These are phyloP conservation scores for Blastobotrys serpentis DNA, from an alignment of 1,139 yeast species.

Conservation along the genomic window DNA sequence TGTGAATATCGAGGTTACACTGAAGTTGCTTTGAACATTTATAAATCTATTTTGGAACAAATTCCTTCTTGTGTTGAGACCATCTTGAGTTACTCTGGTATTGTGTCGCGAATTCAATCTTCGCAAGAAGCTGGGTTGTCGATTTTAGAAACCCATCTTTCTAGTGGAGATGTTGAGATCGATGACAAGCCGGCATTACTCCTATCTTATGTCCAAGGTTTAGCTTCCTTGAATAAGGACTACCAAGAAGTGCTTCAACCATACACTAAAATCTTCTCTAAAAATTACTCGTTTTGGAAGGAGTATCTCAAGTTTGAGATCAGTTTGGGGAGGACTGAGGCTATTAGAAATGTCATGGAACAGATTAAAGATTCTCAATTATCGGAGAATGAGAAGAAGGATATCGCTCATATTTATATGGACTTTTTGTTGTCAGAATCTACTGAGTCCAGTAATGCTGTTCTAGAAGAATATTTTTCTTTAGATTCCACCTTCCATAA, in stretches of 20 bases:
- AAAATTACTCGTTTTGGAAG: slow-evolving; percentile 36
- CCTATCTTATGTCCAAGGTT: not conserved
- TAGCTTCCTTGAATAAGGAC: not conserved
- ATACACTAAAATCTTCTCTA: slow-evolving; percentile 27
- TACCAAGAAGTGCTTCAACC: slow-evolving; percentile 22
- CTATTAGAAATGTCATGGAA: slow-evolving; percentile 11
- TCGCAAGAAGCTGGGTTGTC: slow-evolving; percentile 4
- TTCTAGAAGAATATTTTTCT: slow-evolving; percentile 20
- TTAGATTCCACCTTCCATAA: slow-evolving; percentile 19
- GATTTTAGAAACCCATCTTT: slow-evolving; percentile 2
- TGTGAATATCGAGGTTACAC: slow-evolving; percentile 33
- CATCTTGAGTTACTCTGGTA: slow-evolving; percentile 23
- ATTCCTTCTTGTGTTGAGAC: slow-evolving; percentile 37
- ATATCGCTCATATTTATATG: slow-evolving; percentile 37
- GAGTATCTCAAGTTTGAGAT: slow-evolving; percentile 37
- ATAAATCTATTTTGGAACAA: slow-evolving; percentile 29
- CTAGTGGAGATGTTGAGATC: slow-evolving; percentile 1
- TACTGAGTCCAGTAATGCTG: not conserved
- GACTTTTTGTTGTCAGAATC: slow-evolving; percentile 28
- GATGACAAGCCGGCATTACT: not conserved
- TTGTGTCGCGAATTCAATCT: slow-evolving; percentile 8
- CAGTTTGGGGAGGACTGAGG: slow-evolving; percentile 19
- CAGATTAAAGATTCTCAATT: slow-evolving; percentile 21
- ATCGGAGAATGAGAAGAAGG: slow-evolving; percentile 32
- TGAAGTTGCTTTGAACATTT: slow-evolving; percentile 33